Evolutionary conservation across 495 filamentous ascomycete genomes (phyloP).

Genomic region (Penicillium soppii): DNA sequence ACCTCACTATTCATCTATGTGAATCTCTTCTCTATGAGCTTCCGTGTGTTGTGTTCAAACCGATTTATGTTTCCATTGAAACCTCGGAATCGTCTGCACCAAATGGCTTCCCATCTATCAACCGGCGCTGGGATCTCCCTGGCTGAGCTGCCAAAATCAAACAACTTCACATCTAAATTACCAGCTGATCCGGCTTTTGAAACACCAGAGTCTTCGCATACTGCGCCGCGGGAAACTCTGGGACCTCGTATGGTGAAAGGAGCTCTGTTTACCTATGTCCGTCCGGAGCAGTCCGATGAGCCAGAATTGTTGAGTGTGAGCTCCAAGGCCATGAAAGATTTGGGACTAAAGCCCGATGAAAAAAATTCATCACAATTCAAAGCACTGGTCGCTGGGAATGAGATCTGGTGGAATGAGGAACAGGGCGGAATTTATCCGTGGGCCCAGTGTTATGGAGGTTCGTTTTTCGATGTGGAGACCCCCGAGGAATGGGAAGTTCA

Average conservation of each 20-base stretch:
- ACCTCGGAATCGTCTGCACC: constrained; percentile 23
- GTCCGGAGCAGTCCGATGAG: constrained; percentile 66
- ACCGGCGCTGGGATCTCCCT: constrained; percentile 47
- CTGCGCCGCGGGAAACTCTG: constrained; percentile 71
- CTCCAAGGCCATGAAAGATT: constrained; percentile 69
- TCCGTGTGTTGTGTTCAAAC: constrained; percentile 3
- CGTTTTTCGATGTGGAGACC: neutral
- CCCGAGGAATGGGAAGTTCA: neutral
- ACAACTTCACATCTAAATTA: constrained; percentile 75
- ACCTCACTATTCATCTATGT: neutral
- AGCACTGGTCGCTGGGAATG: constrained; percentile 75
- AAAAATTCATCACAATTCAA: constrained; percentile 73
- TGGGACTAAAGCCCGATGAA: constrained; percentile 68
- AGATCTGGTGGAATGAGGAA: constrained; percentile 59
- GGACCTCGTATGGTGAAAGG: constrained; percentile 80
- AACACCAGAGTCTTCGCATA: constrained; percentile 75
- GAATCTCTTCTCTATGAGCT: constrained; percentile 9
- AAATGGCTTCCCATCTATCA: constrained; percentile 57
- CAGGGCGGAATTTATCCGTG: constrained; percentile 82
- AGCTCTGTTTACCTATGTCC: constrained; percentile 87
- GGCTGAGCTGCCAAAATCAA: constrained; percentile 77
- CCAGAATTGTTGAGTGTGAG: constrained; percentile 81
- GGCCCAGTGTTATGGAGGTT: constrained; percentile 96
- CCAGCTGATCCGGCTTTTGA: constrained; percentile 78
- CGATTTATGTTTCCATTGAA: constrained; percentile 28